Percentiles rank a stretch among this genome's conserved stretches.
Conservation (phyloP, 768 basidiomycete genomes). For the Coprinopsis marcescibilis region DNA sequence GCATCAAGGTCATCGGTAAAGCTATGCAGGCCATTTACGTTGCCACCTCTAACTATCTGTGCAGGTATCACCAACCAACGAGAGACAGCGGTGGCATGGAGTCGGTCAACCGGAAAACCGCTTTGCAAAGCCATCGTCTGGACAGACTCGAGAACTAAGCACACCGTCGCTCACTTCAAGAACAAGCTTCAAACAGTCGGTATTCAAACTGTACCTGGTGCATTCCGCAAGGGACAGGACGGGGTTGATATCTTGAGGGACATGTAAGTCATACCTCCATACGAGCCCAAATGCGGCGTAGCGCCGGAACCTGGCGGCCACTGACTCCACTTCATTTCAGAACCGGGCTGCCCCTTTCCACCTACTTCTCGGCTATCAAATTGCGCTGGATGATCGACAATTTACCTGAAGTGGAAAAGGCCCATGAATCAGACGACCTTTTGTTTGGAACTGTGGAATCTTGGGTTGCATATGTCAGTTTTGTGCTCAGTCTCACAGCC, state of each 20-base stretch:
- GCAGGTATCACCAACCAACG: conserved; percentile 94
- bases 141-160: conserved; percentile 91
- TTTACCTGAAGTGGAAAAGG: conserved; percentile 63
- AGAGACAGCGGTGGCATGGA: conserved; percentile 94
- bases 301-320: conserved; percentile 8
- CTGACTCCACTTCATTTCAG: conserved; percentile 31
- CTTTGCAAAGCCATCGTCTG: conserved; percentile 90
- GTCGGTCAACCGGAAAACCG: conserved; percentile 82
- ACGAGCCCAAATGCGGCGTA: conserved; percentile 5
- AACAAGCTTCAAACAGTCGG: conserved; percentile 67
- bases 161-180: conserved; percentile 76
- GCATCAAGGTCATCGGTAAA: conserved; percentile 89
- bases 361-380: conserved; percentile 97
- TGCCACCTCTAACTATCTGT: conserved; percentile 4
- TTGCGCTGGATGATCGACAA: conserved; percentile 96
- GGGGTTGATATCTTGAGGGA: conserved; percentile 59
- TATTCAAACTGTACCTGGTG: conserved; percentile 62
- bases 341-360: conserved; percentile 91
- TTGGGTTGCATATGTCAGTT: conserved; percentile 83
- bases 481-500: background rate
- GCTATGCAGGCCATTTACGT: conserved; percentile 15
- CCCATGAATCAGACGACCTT: conserved; percentile 76
- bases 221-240: conserved; percentile 65
- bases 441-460: conserved; percentile 95
- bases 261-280: conserved; percentile 42